A percentile compares a stretch with the other conserved stretches of the same genome.
Conservation (phyloP, 116 monocot genomes). For the Zostera marina region DNA sequence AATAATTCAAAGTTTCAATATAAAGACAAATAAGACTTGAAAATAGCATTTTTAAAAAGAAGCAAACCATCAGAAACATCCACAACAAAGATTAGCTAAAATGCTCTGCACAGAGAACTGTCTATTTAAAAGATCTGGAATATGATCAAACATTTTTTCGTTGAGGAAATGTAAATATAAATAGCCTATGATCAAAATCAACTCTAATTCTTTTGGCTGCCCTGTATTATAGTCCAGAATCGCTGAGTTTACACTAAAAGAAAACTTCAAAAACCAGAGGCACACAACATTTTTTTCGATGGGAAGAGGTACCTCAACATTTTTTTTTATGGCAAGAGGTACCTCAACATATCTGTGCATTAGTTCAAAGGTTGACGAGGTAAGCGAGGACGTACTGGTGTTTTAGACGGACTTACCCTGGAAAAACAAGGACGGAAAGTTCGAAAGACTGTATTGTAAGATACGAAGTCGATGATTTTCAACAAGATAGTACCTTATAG, state of each 20-base stretch:
- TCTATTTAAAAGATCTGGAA: background rate
- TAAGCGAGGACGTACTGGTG: conserved; percentile 8
- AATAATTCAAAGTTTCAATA: too few relatives aligned
- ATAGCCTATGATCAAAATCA: background rate
- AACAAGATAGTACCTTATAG: conserved; percentile 18
- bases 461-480: background rate
- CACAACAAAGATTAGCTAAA: too few relatives aligned
- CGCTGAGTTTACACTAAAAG: conserved; percentile 2
- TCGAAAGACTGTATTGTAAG: background rate
- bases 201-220: background rate
- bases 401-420: conserved; percentile 16
- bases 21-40: too few relatives aligned
- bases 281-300: too few relatives aligned
- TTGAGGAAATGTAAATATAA: background rate
- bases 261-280: background rate
- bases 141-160: conserved; percentile 1
- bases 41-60: too few relatives aligned
- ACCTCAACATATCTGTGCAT: conserved; percentile 10
- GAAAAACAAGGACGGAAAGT: background rate
- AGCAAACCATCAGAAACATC: too few relatives aligned
- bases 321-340: too few relatives aligned
- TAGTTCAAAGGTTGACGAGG: conserved; percentile 8
- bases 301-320: conserved; percentile 4
- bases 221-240: background rate
- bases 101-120: background rate